Conservation (phyloP, 352 stramenopile species). For the Pythium coloratum region DNA sequence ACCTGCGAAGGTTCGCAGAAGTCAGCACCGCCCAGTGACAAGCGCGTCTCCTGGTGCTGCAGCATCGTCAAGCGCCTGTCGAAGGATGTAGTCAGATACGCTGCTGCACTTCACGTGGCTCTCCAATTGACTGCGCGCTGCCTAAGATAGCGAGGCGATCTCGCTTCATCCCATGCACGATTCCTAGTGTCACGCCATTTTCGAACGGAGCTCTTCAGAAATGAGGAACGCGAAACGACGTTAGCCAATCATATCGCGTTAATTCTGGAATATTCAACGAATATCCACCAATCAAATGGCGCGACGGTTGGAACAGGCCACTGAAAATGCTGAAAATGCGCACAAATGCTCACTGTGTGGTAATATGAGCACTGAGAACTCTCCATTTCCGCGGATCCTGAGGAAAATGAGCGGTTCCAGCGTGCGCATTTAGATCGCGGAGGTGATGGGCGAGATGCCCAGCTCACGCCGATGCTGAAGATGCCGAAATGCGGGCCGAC, state of each 20-base stretch:
- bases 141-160: not conserved
- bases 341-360: slow-evolving; percentile 7
- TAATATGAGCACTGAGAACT: not conserved
- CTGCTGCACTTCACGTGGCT: not conserved
- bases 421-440: slow-evolving; percentile 15
- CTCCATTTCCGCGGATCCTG: slow-evolving; percentile 17
- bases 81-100: not conserved
- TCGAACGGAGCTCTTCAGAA: slow-evolving; percentile 7
- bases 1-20: not conserved
- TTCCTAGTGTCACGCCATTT: slow-evolving; percentile 7
- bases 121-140: slow-evolving; percentile 1
- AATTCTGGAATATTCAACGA: slow-evolving; percentile 21
- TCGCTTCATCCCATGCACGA: slow-evolving; percentile 10
- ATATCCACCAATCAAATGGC: slow-evolving; percentile 25
- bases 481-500: not conserved
- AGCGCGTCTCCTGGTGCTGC: not conserved
- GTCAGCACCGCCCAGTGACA: not conserved
- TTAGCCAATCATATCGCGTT: slow-evolving; percentile 30
- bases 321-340: slow-evolving; percentile 16
- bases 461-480: slow-evolving; percentile 10
- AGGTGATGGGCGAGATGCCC: slow-evolving; percentile 2
- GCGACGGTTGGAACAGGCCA: slow-evolving; percentile 17
- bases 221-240: slow-evolving; percentile 10
- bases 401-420: slow-evolving; percentile 22
- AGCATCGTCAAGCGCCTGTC: not conserved